These are phyloP conservation scores for Alternaria sp. DNA, from an alignment of 2,329 filamentous ascomycete species.

Conservation along the genomic window DNA sequence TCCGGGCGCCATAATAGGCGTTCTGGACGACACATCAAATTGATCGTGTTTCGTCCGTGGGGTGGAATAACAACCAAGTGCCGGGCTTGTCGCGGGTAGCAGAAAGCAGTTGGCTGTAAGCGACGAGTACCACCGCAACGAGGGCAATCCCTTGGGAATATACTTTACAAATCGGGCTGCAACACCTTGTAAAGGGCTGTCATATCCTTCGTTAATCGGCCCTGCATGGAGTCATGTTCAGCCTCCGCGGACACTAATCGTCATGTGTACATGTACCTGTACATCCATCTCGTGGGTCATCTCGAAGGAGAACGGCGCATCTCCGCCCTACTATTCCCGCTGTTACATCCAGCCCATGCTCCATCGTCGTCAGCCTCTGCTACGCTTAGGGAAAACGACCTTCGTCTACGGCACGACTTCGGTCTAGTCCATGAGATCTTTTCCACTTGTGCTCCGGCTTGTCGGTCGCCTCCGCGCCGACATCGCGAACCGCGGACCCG, in stretches of 20 bases:
- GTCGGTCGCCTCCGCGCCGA: background rate
- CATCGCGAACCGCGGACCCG: background rate
- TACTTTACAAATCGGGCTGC: background rate
- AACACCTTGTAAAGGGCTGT: background rate
- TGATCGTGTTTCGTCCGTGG: background rate
- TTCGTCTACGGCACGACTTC: conserved; percentile 1
- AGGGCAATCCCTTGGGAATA: background rate
- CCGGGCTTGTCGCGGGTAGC: background rate
- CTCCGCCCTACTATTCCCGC: background rate
- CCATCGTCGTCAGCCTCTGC: background rate
- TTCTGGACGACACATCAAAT: background rate
- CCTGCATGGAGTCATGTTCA: background rate
- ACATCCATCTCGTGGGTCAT: background rate
- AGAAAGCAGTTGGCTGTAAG: background rate
- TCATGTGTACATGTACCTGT: conserved; percentile 2
- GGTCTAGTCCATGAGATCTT: background rate
- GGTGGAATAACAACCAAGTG: background rate
- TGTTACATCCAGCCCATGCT: background rate
- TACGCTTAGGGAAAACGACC: background rate
- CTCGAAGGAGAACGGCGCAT: background rate
- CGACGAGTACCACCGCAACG: background rate
- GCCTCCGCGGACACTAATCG: conserved; percentile 3
- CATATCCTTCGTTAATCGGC: background rate
- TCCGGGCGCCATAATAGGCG: background rate
- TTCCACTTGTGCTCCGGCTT: background rate